Evolutionary conservation across 2,329 filamentous ascomycete species (phyloP), one percentile per base, ranked within the genome.

Genomic region (Aspergillus udagawae): DNA sequence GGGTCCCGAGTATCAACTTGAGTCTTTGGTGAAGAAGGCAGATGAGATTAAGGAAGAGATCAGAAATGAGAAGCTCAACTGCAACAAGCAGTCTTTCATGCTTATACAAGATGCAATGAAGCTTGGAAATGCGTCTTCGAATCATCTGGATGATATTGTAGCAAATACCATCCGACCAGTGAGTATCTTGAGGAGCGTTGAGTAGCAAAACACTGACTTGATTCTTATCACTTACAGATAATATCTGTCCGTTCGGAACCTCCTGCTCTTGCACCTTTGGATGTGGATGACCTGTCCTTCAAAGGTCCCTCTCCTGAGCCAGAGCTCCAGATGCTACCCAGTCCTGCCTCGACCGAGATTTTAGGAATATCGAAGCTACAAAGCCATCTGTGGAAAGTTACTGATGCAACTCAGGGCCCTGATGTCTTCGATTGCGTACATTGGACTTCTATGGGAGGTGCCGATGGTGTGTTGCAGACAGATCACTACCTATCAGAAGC

Each of bases 81-180:
- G 68, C 51, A 59, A 63, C 3, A 65, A 53, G 21, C 59, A 65
- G 6, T 57, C 64, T 2, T 53, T 70, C 5, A 9, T 53, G 12
- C 49, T 69, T 27, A 55, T 73, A 25, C 67, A 77, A 41, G 62
- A 70, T 3, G 65, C 73, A 3, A 60, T 72, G 27, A 65, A 60
- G 27, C 23, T 50, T 38, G 67, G 69, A 48, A 51, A 59, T 12
- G 66, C 57, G 38, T 56, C 60, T n/a, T 35, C 53, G 14, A 55
- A 63, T 6, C 66, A 71, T 53, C 49, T 64, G 21, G 66, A 69
- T 20, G 59, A 45, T 21, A 45, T 70, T 6, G 60, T 67, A 44
- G 54, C 52, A 3, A 63, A 63, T 14, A 51, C 51, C 7, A 32
- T 62, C 9, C 50, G 32, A 9, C 65, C 60, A 53, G 67, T 63